Conservation (phyloP, 805 yeast genomes). For the Wickerhamomyces hampshirensis region DNA sequence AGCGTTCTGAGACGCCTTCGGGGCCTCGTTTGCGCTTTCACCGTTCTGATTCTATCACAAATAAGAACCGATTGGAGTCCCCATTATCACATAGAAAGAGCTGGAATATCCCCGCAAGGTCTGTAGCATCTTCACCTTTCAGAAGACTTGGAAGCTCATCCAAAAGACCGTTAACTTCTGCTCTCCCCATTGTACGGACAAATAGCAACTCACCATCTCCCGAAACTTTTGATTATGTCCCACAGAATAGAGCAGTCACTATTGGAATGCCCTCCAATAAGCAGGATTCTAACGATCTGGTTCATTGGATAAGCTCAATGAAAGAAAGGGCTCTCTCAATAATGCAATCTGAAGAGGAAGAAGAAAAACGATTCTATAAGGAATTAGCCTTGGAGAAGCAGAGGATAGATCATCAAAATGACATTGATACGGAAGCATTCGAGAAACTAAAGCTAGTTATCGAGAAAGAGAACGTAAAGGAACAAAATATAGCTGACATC, state of each 20-base stretch:
- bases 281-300: conserved; percentile 19
- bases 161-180: conserved; percentile 1
- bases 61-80: conserved; percentile 13
- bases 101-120: conserved; percentile 19
- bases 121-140: conserved; percentile 21
- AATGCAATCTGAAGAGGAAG: conserved; percentile 27
- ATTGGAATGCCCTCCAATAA: too few species aligned
- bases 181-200: too few species aligned
- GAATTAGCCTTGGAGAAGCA: conserved; percentile 29
- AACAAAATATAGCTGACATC: too few species aligned
- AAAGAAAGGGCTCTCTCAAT: conserved; percentile 29
- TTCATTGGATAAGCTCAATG: conserved; percentile 31
- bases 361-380: conserved; percentile 33
- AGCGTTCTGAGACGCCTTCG: too few species aligned
- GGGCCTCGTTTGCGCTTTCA: too few species aligned
- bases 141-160: conserved; percentile 18
- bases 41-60: too few species aligned
- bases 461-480: conserved; percentile 6
- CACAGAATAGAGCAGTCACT: background rate
- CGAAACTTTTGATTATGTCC: too few species aligned
- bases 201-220: too few species aligned
- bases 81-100: conserved; percentile 18
- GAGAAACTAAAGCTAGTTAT: conserved; percentile 17
- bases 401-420: conserved; percentile 19
- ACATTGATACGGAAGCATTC: conserved; percentile 19